Conservation (phyloP, 2,329 filamentous ascomycete genomes). For the Exophiala sp. region DNA sequence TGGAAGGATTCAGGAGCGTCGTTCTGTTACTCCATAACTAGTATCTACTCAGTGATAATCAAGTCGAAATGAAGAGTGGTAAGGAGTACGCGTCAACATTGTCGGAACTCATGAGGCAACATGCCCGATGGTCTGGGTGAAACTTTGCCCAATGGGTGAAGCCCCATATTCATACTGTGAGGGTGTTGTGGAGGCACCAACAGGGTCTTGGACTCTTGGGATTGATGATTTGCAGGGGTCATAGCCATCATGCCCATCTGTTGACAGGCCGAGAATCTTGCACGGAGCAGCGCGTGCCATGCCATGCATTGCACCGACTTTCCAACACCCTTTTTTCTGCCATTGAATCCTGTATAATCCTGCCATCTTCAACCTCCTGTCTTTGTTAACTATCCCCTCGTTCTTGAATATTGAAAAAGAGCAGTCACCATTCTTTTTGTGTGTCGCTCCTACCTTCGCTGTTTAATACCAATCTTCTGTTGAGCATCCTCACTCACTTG, state of each 20-base stretch:
- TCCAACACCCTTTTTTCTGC: conserved; percentile 1
- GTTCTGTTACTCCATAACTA: too few relatives aligned
- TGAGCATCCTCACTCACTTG: conserved; percentile 23
- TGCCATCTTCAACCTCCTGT: conserved; percentile 1
- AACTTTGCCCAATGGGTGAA: background rate
- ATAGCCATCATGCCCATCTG: too few relatives aligned
- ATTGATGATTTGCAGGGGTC: too few relatives aligned
- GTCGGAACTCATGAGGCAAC: background rate
- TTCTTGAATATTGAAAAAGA: conserved; percentile 22
- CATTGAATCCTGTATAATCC: background rate
- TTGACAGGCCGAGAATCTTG: too few relatives aligned
- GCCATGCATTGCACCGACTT: background rate
- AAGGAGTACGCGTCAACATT: too few relatives aligned
- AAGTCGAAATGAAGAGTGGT: too few relatives aligned
- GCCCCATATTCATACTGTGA: background rate
- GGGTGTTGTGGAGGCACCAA: background rate
- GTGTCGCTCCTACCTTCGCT: conserved; percentile 29
- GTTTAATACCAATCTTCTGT: conserved; percentile 25
- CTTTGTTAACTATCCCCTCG: conserved; percentile 3
- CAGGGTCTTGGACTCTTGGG: too few relatives aligned
- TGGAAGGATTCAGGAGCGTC: too few relatives aligned
- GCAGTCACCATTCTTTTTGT: conserved; percentile 26
- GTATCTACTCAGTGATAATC: too few relatives aligned
- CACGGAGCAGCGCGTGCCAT: background rate
- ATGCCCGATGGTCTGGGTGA: background rate